Base-by-base conservation (phyloP, 345 rosid genomes). In the Lagerstroemia speciosa region DNA sequence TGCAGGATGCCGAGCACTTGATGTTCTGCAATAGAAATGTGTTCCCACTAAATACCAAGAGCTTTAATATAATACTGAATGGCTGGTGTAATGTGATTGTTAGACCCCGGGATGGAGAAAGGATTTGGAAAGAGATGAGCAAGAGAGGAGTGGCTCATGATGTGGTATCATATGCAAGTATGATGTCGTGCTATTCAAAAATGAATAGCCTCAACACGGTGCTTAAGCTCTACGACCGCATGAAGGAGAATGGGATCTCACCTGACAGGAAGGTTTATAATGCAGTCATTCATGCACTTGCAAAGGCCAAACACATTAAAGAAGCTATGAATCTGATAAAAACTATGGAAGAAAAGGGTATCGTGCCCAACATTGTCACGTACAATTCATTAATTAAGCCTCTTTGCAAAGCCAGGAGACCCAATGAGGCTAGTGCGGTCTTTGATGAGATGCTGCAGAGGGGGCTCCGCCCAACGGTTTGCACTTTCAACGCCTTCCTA, bases 1-100 rank as follows among this genome's bases (percentile, higher is more conserved):
- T 89, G 72, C 82, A 88, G 76, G 97, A 94, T 64, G 97, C 99
- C 62, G 97, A 86, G 82, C 96, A 94, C 70, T 78, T 91, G 83
- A 79, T 91, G 81, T 88, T 78, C 74, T 88, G 95, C 79, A 89
- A 91, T 73, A 81, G 75, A 52, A 78, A 72, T 52, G 86, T 78
- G 48, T 89, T 85, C 72, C 95, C 97, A 0, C 81, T 89, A 31
- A 78, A 84, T 55, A 81, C 83, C n/a, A 91, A 91, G 73, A 91
- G 92, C 73, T 94, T 85, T 68, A 94, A 94, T 72, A 88, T 88
- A 62, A 81, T 91, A 66, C 86, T 94, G 12, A 89, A 88, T 46
- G 95, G 97, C 46, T 94, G 99, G 97, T 88, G 90, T 74, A 89
- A 91, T 80, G 83, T 78, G 75, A 81, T 91, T 62, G 83, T 89